These are phyloP conservation scores for Handroanthus guayacan DNA, from an alignment of 257 asterid species.

Conservation along the genomic window DNA sequence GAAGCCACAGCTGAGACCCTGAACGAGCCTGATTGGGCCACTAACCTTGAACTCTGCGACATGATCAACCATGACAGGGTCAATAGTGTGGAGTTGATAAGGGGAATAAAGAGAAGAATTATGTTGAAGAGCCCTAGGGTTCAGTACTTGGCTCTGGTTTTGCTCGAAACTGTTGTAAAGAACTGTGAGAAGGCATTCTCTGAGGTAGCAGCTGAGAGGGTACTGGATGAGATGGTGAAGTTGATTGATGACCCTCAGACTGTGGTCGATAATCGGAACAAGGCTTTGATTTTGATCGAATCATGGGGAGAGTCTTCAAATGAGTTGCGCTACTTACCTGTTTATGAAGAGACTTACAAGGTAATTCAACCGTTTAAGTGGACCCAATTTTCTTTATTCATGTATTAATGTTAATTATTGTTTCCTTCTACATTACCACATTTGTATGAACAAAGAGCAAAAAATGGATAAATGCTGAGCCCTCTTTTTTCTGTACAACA, in stretches of 20 bases:
- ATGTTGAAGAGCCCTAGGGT: conserved; percentile 70
- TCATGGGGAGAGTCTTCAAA: conserved; percentile 92
- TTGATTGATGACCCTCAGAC: conserved; percentile 89
- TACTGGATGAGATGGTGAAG: conserved; percentile 96
- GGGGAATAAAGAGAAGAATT: conserved; percentile 88
- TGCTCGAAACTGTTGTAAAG: conserved; percentile 92
- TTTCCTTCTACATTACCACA: too few species aligned
- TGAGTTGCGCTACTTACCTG: conserved; percentile 89
- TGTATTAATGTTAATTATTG: background rate
- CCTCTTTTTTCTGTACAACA: background rate
- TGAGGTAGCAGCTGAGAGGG: conserved; percentile 93
- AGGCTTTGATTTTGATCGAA: conserved; percentile 80
- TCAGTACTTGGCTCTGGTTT: conserved; percentile 82
- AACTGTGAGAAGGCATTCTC: conserved; percentile 91
- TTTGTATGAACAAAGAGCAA: background rate
- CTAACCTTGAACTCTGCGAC: conserved; percentile 92
- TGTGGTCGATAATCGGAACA: conserved; percentile 80
- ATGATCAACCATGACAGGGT: conserved; percentile 79
- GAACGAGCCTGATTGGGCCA: conserved; percentile 95
- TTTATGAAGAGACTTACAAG: conserved; percentile 96
- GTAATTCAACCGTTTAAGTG: conserved; percentile 47
- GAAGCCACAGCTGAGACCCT: conserved; percentile 92
- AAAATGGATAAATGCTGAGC: background rate
- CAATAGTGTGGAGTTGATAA: conserved; percentile 76
- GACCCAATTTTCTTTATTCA: background rate